Conservation (phyloP, 192 early-diverging fungal genomes). For the Podila epigama region DNA sequence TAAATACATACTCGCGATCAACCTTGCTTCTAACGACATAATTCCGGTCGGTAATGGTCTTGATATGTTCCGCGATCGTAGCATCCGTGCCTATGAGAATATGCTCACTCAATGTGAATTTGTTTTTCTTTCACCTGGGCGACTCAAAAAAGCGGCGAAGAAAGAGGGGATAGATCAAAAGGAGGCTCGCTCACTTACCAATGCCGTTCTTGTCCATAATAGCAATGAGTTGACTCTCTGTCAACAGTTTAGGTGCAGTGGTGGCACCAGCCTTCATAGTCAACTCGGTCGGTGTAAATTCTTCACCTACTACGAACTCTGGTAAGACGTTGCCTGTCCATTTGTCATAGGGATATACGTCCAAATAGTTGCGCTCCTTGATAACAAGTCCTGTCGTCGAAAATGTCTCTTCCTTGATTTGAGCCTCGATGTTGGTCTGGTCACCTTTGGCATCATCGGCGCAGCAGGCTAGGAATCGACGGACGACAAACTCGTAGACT, state of each 20-base stretch:
- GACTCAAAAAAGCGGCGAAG: background rate
- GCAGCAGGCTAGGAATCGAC: conserved; percentile 93
- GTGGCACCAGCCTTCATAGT: conserved; percentile 76
- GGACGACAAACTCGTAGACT: conserved; percentile 88
- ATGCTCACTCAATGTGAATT: background rate
- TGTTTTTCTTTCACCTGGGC: background rate
- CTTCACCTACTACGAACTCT: conserved; percentile 70
- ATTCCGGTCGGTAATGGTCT: conserved; percentile 87
- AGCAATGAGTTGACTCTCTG: conserved; percentile 86
- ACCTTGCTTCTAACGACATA: conserved; percentile 75
- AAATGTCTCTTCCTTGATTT: conserved; percentile 80
- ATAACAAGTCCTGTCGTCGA: conserved; percentile 80
- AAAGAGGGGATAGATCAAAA: background rate
- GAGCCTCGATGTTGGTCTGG: conserved; percentile 77
- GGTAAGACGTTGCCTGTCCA: conserved; percentile 84
- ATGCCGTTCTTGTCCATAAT: conserved; percentile 95
- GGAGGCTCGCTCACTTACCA: conserved; percentile 54
- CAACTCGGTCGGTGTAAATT: conserved; percentile 71
- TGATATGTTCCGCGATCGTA: conserved; percentile 95
- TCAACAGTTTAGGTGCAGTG: conserved; percentile 75
- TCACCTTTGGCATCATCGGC: conserved; percentile 88
- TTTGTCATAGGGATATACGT: conserved; percentile 91
- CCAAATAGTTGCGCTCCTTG: conserved; percentile 87
- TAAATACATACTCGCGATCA: conserved; percentile 57
- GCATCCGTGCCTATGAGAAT: conserved; percentile 85